Evolutionary conservation across 352 stramenopile species (phyloP).

Genomic region (Pythium rhizo-oryzae): DNA sequence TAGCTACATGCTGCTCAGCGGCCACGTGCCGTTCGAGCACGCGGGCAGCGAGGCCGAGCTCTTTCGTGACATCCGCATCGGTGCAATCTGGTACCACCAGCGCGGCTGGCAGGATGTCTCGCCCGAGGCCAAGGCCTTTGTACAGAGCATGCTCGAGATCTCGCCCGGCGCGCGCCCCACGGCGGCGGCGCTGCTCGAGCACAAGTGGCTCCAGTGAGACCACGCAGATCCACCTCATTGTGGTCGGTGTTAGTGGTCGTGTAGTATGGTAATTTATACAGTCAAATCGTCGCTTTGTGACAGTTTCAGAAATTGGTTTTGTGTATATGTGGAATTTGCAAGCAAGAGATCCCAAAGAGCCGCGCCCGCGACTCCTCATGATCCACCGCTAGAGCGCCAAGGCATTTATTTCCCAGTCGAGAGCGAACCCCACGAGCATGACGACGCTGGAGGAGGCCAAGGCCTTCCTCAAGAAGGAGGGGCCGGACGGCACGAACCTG

Average conservation of each 20-base stretch:
- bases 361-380: constrained; percentile 14
- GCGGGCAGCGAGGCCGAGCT: constrained; percentile 53
- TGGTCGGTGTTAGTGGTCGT: constrained; percentile 10
- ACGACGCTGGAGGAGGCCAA: constrained; percentile 88
- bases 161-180: constrained; percentile 72
- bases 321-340: background rate
- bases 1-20: constrained; percentile 90
- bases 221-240: background rate
- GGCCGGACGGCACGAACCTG: constrained; percentile 71
- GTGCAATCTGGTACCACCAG: constrained; percentile 91
- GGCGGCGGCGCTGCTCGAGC: constrained; percentile 52
- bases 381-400: no score
- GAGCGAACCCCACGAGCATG: constrained; percentile 33
- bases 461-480: constrained; percentile 87
- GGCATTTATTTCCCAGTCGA: no score
- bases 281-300: background rate
- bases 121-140: constrained; percentile 81
- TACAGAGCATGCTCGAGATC: constrained; percentile 87
- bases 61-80: constrained; percentile 88
- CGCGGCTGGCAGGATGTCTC: constrained; percentile 87
- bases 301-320: background rate
- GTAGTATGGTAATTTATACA: constrained; percentile 28
- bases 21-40: constrained; percentile 59
- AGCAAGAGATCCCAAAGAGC: constrained; percentile 1
- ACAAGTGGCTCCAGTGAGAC: constrained; percentile 51